Evolutionary conservation across 805 yeast genomes (phyloP), one percentile per base, ranked within the genome.

Genomic region (Kazachstania taianensis): DNA sequence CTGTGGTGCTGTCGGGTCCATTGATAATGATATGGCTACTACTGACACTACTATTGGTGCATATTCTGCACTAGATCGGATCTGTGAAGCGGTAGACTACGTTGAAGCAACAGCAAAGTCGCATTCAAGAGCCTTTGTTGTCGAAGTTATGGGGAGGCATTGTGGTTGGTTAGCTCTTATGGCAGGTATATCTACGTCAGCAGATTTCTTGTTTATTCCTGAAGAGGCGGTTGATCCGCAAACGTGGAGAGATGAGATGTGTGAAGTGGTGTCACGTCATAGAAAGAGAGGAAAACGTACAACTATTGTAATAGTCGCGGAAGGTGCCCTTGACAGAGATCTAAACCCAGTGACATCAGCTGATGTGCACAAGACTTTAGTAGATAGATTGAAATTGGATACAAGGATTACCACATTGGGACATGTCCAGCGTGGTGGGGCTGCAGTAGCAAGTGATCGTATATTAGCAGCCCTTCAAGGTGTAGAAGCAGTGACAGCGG

Each of bases 61-160:
- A 4, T 78, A 72, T 52, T 78, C 85, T n/a, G 73, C 87, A 0
- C 63, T 80, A 41, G 85, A 74, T 39, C 64, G 89, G 52, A 80
- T 80, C 45, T 73, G 81, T 46, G 74, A 77, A 52, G 73, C 76
- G 20, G 35, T 81, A 43, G 94, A 81, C 59, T 81, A 78, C 52
- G 81, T 81, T 40, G 89, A 81, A 54, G 85, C 87, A 16, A 81
- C 94, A 16, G 94, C 94, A 17, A 72, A 72, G 33, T 80, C 87
- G 1, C 94, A 81, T 56, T 79, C 85, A 19, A 65, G 94, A 53
- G 92, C 89, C 3, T 81, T 81, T 50, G 83, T 81, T 29, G 75
- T 81, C 26, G 94, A 81, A 63, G 94, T 81, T n/a, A 81, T 81
- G 94, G 94, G 94, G 41, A 70, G 94, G 59, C 86, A 81, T 57